These are phyloP conservation scores for Pseudocercospora fijiensis DNA, from an alignment of 2,329 filamentous ascomycete species.

Conservation along the genomic window DNA sequence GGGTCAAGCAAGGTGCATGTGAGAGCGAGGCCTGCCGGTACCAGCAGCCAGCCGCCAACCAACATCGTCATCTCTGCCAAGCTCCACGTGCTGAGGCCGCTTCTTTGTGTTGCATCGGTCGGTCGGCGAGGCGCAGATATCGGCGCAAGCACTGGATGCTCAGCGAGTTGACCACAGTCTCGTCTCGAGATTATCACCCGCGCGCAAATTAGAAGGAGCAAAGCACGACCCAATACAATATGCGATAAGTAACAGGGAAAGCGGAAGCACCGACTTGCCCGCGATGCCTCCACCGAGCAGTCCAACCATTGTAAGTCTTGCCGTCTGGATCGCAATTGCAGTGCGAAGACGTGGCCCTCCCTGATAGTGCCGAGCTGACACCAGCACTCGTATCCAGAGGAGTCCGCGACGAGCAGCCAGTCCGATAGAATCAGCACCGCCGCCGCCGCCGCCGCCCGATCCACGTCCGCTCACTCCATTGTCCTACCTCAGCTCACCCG, in stretches of 20 bases:
- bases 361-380: neutral
- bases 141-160: neutral
- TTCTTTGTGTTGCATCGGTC: neutral
- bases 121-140: slow-evolving; percentile 1
- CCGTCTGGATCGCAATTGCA: neutral
- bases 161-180: neutral
- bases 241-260: slow-evolving; percentile 4
- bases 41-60: neutral
- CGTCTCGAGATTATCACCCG: neutral
- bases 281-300: slow-evolving; percentile 4
- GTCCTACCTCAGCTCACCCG: slow-evolving; percentile 51
- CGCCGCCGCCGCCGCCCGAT: too few relatives aligned
- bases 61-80: slow-evolving; percentile 5
- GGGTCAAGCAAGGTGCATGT: neutral
- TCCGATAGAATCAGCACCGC: slow-evolving; percentile 13
- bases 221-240: neutral
- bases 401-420: slow-evolving; percentile 4
- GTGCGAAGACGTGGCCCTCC: neutral
- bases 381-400: neutral
- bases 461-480: slow-evolving; percentile 34
- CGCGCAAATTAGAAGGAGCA: neutral
- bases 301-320: slow-evolving; percentile 5
- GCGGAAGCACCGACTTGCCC: slow-evolving; percentile 1
- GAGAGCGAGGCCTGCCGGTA: neutral
- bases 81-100: slow-evolving; percentile 3